Evolutionary conservation across 768 basidiomycete genomes (phyloP).

Genomic region (Hygrocybe coccinea): DNA sequence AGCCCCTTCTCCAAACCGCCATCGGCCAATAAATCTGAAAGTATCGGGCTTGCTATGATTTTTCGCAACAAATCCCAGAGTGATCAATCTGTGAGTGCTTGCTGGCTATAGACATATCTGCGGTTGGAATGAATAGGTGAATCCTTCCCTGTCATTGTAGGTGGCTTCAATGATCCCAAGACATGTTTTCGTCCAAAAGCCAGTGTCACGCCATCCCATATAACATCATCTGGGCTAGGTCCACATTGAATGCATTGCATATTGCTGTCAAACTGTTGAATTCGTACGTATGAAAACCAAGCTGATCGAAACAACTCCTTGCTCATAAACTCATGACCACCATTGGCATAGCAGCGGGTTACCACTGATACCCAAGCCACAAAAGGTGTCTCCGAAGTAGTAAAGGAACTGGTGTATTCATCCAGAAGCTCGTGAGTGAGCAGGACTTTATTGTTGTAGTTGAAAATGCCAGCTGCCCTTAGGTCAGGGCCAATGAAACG

Average conservation of each 20-base stretch:
- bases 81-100: neutral
- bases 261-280: constrained; percentile 7
- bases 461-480: constrained; percentile 27
- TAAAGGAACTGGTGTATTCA: constrained; percentile 29
- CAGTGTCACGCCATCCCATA: constrained; percentile 23
- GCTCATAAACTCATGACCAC: neutral
- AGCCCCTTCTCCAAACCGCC: neutral
- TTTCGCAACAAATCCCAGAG: neutral
- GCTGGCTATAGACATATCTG: neutral
- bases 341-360: neutral
- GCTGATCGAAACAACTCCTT: neutral
- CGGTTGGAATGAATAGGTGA: neutral
- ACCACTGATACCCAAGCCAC: constrained; percentile 1
- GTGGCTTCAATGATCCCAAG: constrained; percentile 8
- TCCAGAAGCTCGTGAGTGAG: constrained; percentile 33
- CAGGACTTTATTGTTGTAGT: constrained; percentile 29
- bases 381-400: constrained; percentile 28
- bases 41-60: neutral
- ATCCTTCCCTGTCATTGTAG: neutral
- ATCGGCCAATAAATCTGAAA: neutral
- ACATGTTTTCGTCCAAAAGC: constrained; percentile 16
- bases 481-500: constrained; percentile 30
- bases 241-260: constrained; percentile 20
- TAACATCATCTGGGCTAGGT: constrained; percentile 13
- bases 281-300: neutral